Evolutionary conservation across 495 filamentous ascomycete species (phyloP).

Genomic region (Xylaria telfairii): DNA sequence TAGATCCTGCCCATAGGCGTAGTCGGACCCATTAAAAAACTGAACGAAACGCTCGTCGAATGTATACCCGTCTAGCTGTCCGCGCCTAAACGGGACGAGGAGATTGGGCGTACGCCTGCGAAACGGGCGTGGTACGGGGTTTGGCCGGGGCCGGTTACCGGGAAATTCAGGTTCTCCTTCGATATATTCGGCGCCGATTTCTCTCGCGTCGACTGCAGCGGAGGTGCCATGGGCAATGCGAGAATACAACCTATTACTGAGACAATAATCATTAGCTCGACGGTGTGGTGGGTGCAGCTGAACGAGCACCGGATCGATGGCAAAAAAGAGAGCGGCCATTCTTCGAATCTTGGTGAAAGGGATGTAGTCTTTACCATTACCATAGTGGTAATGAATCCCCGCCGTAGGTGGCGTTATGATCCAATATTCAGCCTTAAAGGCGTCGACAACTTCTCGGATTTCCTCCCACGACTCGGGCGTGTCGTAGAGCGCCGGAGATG

Average conservation of each 20-base stretch:
- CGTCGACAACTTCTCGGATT: conserved; percentile 27
- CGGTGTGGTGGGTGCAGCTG: conserved; percentile 30
- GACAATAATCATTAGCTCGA: background rate
- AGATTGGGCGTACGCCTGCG: background rate
- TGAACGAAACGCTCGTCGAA: background rate
- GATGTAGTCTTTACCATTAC: conserved; percentile 24
- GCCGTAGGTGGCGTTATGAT: background rate
- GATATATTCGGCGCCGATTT: background rate
- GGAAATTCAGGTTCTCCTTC: conserved; percentile 11
- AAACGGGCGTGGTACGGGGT: background rate
- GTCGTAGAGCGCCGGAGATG: conserved; percentile 29
- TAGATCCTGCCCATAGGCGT: too few relatives aligned
- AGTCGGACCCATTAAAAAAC: background rate
- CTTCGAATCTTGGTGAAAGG: background rate
- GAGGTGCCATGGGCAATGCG: background rate
- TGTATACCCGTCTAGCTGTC: conserved; percentile 12
- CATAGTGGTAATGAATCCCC: conserved; percentile 34
- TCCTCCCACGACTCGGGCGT: conserved; percentile 24
- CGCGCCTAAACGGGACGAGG: background rate
- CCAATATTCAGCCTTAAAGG: conserved; percentile 22
- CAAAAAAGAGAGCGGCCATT: conserved; percentile 28
- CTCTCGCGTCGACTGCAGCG: background rate
- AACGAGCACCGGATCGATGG: conserved; percentile 28
- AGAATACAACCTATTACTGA: conserved; percentile 25
- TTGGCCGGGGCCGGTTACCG: background rate